Conservation (phyloP, 768 basidiomycete genomes). For the Panus rudis region DNA sequence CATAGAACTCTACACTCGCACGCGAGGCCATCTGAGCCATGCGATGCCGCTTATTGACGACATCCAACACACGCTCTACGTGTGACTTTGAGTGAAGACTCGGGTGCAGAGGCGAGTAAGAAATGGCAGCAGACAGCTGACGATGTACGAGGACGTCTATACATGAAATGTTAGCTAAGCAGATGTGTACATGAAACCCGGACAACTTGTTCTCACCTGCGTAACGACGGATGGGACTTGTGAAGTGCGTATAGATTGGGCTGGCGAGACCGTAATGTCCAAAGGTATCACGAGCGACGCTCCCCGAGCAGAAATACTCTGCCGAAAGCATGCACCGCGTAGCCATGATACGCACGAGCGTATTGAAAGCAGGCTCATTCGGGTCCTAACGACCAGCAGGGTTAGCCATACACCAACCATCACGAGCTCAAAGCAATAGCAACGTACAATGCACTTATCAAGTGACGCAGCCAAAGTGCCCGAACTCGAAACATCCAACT, state of each 20-base stretch:
- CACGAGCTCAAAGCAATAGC: background rate
- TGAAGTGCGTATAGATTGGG: slow-evolving; percentile 97
- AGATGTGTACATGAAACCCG: background rate
- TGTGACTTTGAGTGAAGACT: slow-evolving; percentile 83
- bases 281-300: slow-evolving; percentile 86
- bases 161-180: background rate
- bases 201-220: slow-evolving; percentile 49
- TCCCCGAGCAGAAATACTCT: slow-evolving; percentile 96
- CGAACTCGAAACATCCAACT: slow-evolving; percentile 85
- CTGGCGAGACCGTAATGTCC: slow-evolving; percentile 97
- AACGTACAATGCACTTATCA: slow-evolving; percentile 76
- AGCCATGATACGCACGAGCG: slow-evolving; percentile 97
- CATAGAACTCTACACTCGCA: slow-evolving; percentile 96
- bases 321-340: slow-evolving; percentile 98
- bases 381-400: slow-evolving; percentile 51
- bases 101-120: slow-evolving; percentile 74
- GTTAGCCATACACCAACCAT: background rate
- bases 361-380: slow-evolving; percentile 86
- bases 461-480: slow-evolving; percentile 83
- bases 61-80: slow-evolving; percentile 79
- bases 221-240: slow-evolving; percentile 94
- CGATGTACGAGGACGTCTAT: slow-evolving; percentile 90
- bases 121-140: slow-evolving; percentile 87
- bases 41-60: slow-evolving; percentile 87
- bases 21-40: slow-evolving; percentile 98